Evolutionary conservation across 164 flowering plant species (phyloP).

Genomic region (Umbellularia californica): DNA sequence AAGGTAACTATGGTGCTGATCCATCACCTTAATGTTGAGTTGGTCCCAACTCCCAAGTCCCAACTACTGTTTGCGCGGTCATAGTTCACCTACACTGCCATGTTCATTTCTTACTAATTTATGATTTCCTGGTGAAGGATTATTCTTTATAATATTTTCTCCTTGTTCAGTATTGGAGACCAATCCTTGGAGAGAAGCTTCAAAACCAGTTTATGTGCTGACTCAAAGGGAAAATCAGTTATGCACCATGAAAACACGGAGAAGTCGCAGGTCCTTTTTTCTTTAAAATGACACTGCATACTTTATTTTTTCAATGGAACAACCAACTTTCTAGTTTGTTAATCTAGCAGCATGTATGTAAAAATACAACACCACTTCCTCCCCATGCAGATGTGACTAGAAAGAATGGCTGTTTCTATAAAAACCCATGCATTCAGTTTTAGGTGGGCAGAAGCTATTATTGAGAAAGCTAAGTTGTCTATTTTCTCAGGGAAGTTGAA

Average conservation of each 20-base stretch:
- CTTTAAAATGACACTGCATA: background rate
- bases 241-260: constrained; percentile 96
- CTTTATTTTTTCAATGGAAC: background rate
- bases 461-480: background rate
- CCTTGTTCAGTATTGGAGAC: constrained; percentile 66
- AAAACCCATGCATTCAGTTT: background rate
- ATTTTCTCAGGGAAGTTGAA: constrained; percentile 76
- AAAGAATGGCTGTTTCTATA: too few relatives aligned
- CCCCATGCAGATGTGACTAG: too few relatives aligned
- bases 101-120: too few relatives aligned
- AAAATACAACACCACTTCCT: too few relatives aligned
- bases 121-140: too few relatives aligned
- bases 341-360: background rate
- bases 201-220: constrained; percentile 90
- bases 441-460: background rate
- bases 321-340: background rate
- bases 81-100: too few relatives aligned
- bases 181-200: constrained; percentile 86
- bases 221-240: constrained; percentile 83
- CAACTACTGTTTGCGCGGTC: too few relatives aligned
- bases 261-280: constrained; percentile 67
- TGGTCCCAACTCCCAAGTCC: too few relatives aligned
- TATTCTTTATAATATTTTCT: background rate
- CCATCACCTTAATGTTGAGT: too few relatives aligned
- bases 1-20: too few relatives aligned